A percentile compares a stretch with the other conserved stretches of the same genome.
Conservation (phyloP, 2,329 filamentous ascomycete genomes). For the Aureobasidium sp. region DNA sequence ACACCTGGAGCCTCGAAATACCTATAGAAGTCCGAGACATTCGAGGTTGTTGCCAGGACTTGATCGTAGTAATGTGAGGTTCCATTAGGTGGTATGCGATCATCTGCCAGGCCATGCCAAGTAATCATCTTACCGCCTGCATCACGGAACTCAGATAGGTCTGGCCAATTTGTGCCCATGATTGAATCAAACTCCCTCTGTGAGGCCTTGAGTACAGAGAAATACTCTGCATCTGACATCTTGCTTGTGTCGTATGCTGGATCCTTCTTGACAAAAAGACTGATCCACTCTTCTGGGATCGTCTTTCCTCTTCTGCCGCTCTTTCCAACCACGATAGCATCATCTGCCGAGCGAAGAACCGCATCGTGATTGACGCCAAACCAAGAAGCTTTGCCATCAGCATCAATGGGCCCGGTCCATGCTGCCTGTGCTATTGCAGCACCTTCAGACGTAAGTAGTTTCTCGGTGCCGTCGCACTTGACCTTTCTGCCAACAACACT, state of each 20-base stretch:
- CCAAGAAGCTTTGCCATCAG: slow-evolving; percentile 27
- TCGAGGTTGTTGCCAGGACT: slow-evolving; percentile 25
- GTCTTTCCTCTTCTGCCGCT: slow-evolving; percentile 20
- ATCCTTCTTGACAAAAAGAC: slow-evolving; percentile 29
- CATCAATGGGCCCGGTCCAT: slow-evolving; percentile 28
- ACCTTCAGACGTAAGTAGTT: slow-evolving; percentile 25
- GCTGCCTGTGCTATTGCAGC: slow-evolving; percentile 27
- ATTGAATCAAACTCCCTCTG: slow-evolving; percentile 28
- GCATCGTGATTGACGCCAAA: slow-evolving; percentile 28
- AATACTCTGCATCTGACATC: slow-evolving; percentile 26
- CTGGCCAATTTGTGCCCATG: slow-evolving; percentile 33
- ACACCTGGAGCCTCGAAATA: slow-evolving; percentile 36
- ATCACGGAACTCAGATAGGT: slow-evolving; percentile 32
- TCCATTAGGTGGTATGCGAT: slow-evolving; percentile 33
- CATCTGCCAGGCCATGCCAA: slow-evolving; percentile 37
- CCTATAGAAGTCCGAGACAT: slow-evolving; percentile 31
- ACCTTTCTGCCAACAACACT: slow-evolving; percentile 25
- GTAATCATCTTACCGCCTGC: slow-evolving; percentile 38
- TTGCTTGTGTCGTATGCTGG: slow-evolving; percentile 26
- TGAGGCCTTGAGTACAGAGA: slow-evolving; percentile 23
- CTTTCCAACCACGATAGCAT: slow-evolving; percentile 24
- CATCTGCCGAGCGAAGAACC: slow-evolving; percentile 21
- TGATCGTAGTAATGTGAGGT: slow-evolving; percentile 33
- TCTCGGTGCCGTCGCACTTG: slow-evolving; percentile 22
- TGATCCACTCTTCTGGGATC: slow-evolving; percentile 31